Percentiles rank a stretch among this genome's conserved stretches.
Conservation (phyloP, 1,284 basidiomycete species). For the Cryptococcus sp. region DNA sequence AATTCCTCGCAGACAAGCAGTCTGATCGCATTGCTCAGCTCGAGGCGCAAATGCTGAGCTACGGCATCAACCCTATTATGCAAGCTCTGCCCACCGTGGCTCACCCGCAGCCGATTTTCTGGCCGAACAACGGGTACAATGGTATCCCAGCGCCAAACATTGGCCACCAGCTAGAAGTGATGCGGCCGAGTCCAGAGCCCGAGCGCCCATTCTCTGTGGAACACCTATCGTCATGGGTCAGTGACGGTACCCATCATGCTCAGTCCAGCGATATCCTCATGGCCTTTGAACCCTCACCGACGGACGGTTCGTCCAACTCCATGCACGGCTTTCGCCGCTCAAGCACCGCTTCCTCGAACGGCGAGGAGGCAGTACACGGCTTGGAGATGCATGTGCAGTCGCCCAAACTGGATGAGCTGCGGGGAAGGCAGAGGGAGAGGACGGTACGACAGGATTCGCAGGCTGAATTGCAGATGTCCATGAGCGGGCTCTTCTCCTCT, state of each 20-base stretch:
- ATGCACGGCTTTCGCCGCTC: conserved; percentile 28
- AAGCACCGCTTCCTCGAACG: conserved; percentile 17
- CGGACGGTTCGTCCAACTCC: conserved; percentile 29
- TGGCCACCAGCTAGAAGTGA: conserved; percentile 28
- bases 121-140: conserved; percentile 6
- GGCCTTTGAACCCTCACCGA: conserved; percentile 37
- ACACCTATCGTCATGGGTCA: conserved; percentile 7
- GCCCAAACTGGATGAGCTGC: conserved; percentile 11
- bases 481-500: conserved; percentile 32
- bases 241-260: conserved; percentile 7
- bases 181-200: conserved; percentile 41
- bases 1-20: conserved; percentile 36
- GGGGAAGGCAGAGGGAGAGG: conserved; percentile 18
- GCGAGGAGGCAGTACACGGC: conserved; percentile 18
- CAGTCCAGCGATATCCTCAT: conserved; percentile 26
- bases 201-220: conserved; percentile 32
- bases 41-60: conserved; percentile 30
- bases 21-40: conserved; percentile 41
- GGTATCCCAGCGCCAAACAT: not conserved
- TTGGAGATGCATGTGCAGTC: conserved; percentile 16
- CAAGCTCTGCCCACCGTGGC: conserved; percentile 4
- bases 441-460: conserved; percentile 32
- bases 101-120: conserved; percentile 12
- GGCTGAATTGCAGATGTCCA: conserved; percentile 31
- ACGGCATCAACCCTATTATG: conserved; percentile 14